Evolutionary conservation across 2,329 filamentous ascomycete species (phyloP).

Genomic region (Colletotrichum melonis): DNA sequence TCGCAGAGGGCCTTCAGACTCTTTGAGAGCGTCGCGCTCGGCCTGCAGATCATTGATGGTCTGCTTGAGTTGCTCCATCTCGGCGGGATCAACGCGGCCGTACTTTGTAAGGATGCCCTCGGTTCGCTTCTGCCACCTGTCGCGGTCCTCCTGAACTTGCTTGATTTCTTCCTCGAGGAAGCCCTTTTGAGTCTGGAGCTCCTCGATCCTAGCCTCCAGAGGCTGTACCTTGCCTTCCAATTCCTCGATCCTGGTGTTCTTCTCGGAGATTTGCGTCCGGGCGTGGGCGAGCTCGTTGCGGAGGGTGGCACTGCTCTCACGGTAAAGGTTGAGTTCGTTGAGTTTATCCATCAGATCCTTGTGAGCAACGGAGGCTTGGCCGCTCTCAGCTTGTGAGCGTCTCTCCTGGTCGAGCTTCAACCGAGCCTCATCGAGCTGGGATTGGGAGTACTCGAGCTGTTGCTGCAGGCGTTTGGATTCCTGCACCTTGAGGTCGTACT

Average conservation of each 20-base stretch:
- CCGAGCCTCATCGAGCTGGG: conserved; percentile 88
- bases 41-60: conserved; percentile 74
- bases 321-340: conserved; percentile 94
- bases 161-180: conserved; percentile 90
- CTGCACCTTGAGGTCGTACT: conserved; percentile 88
- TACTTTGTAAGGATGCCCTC: conserved; percentile 97
- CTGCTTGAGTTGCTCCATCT: conserved; percentile 89
- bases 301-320: conserved; percentile 92
- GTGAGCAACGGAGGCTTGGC: conserved; percentile 80
- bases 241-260: conserved; percentile 78
- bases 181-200: conserved; percentile 83
- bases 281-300: conserved; percentile 87
- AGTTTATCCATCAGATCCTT: conserved; percentile 94
- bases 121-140: conserved; percentile 94
- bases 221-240: conserved; percentile 83
- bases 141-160: conserved; percentile 89
- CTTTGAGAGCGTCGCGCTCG: conserved; percentile 70
- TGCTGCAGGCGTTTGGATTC: conserved; percentile 91
- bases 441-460: conserved; percentile 87
- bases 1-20: conserved; percentile 62
- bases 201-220: conserved; percentile 81
- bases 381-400: conserved; percentile 77
- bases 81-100: conserved; percentile 92
- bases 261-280: conserved; percentile 80
- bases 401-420: conserved; percentile 93